These are phyloP conservation scores for Pythium coloratum DNA, from an alignment of 352 stramenopile species.

Conservation along the genomic window DNA sequence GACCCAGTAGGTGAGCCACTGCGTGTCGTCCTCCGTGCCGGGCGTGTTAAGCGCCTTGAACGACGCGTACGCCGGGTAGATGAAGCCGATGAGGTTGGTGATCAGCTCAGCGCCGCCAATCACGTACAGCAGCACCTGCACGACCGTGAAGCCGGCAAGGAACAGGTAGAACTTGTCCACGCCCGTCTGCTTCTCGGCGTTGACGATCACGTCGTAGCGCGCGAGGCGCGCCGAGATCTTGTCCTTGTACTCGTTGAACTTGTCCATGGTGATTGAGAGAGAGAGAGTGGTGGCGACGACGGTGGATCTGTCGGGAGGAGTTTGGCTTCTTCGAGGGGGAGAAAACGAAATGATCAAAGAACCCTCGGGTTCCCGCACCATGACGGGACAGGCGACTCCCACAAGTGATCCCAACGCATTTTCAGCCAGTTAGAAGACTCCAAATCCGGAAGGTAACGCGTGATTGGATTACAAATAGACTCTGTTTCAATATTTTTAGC, in stretches of 20 bases:
- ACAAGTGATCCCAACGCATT: conserved; percentile 19
- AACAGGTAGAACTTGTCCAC: conserved; percentile 91
- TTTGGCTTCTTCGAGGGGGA: conserved; percentile 23
- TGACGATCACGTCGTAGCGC: conserved; percentile 81
- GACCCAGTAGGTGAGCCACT: conserved; percentile 93
- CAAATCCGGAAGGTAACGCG: background rate
- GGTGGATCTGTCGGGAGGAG: background rate
- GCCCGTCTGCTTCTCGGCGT: conserved; percentile 83
- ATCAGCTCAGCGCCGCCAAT: conserved; percentile 76
- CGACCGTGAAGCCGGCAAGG: conserved; percentile 39
- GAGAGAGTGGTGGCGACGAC: background rate
- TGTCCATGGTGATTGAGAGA: conserved; percentile 58
- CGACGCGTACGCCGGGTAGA: conserved; percentile 88
- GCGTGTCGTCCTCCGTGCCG: conserved; percentile 72
- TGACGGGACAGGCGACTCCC: background rate
- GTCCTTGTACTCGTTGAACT: conserved; percentile 80
- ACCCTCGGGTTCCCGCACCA: conserved; percentile 1
- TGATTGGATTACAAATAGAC: conserved; percentile 17
- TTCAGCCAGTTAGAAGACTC: conserved; percentile 4
- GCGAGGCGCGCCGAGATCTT: conserved; percentile 81
- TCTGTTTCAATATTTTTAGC: conserved; percentile 14
- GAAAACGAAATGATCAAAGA: conserved; percentile 16
- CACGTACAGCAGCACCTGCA: conserved; percentile 74
- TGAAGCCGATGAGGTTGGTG: conserved; percentile 82
- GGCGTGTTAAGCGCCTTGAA: conserved; percentile 88